phyloP scores from a whole-genome alignment of 208 protist species.

The Tritrichomonas foetus region DNA sequence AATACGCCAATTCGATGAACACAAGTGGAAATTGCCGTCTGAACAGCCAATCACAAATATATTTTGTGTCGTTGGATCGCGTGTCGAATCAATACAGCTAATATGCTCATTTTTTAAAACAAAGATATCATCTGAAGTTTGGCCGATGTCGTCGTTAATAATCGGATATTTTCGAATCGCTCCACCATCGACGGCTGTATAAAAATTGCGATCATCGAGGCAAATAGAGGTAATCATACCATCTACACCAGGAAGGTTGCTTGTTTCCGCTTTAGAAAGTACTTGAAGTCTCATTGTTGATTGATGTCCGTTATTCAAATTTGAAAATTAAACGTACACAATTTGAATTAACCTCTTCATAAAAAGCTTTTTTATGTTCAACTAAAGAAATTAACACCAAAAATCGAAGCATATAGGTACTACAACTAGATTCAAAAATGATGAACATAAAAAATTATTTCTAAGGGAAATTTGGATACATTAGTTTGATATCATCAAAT shows the following conservation, averaged over 20 bases:
- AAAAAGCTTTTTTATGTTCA: no score
- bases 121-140: constrained; percentile 24
- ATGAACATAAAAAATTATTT: no score
- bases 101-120: not conserved
- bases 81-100: constrained; percentile 4
- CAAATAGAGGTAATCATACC: not conserved
- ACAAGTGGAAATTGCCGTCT: not conserved
- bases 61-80: not conserved
- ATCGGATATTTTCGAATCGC: constrained; percentile 16
- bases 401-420: no score
- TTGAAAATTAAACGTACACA: no score
- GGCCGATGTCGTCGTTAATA: not conserved
- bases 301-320: no score
- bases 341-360: no score
- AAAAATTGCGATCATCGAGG: not conserved
- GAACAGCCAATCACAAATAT: constrained; percentile 11
- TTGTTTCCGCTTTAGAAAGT: constrained; percentile 11
- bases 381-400: no score
- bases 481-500: no score
- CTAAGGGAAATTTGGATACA: no score
- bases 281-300: constrained; percentile 33
- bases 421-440: no score
- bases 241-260: not conserved
- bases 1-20: constrained; percentile 14
- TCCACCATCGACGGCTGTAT: constrained; percentile 1